Percentiles rank a stretch among this genome's conserved stretches.
Evolutionary conservation across 495 filamentous ascomycete genomes (phyloP).

Genomic region (Aspergillus baeticus): DNA sequence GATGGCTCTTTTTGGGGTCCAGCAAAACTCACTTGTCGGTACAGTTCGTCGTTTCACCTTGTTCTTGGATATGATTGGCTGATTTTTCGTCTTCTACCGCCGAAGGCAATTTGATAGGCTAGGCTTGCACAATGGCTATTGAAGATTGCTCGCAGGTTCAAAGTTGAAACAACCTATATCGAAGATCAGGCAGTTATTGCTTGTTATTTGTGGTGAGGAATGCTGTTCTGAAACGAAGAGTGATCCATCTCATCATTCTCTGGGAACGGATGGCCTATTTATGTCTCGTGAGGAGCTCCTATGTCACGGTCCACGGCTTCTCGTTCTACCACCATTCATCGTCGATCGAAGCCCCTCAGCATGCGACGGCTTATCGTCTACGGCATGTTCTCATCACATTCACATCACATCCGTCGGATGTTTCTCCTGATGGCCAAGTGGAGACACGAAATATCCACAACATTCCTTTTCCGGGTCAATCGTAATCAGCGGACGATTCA

Average conservation of each 20-base stretch:
- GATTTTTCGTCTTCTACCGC: slow-evolving; percentile 25
- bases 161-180: slow-evolving; percentile 31
- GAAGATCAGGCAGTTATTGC: slow-evolving; percentile 18
- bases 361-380: slow-evolving; percentile 42
- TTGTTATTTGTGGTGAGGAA: slow-evolving; percentile 30
- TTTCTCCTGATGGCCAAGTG: slow-evolving; percentile 40
- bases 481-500: slow-evolving; percentile 39
- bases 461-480: slow-evolving; percentile 33
- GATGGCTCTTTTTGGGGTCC: slow-evolving; percentile 16
- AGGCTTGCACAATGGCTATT: slow-evolving; percentile 26
- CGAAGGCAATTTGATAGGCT: slow-evolving; percentile 38
- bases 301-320: slow-evolving; percentile 24
- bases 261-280: slow-evolving; percentile 44
- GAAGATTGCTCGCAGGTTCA: slow-evolving; percentile 19
- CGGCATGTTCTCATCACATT: slow-evolving; percentile 32
- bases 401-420: slow-evolving; percentile 29
- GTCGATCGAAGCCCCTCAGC: slow-evolving; percentile 39
- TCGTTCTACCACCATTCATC: slow-evolving; percentile 25
- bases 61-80: slow-evolving; percentile 34
- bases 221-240: slow-evolving; percentile 39
- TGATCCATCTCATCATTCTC: slow-evolving; percentile 27
- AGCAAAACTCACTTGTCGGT: slow-evolving; percentile 36
- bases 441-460: slow-evolving; percentile 38
- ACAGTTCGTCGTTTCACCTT: slow-evolving; percentile 38
- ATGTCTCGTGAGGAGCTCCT: slow-evolving; percentile 39